phyloP scores from a whole-genome alignment of 345 rosid genomes.

The Luvunga scandens region DNA sequence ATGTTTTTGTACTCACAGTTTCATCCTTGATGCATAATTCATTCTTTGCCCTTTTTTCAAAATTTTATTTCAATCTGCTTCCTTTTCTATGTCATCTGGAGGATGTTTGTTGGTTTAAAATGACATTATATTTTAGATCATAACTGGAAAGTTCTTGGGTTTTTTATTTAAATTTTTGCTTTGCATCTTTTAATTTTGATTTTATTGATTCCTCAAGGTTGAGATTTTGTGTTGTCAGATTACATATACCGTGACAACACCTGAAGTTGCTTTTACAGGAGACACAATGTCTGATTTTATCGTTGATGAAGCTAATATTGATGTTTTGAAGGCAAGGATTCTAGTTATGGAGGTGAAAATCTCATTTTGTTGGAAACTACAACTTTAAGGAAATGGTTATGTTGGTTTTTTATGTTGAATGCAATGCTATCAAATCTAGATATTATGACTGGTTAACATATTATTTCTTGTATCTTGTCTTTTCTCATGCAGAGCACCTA shows the following conservation, averaged over 20 bases:
- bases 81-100: not conserved
- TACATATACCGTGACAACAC: constrained; percentile 53
- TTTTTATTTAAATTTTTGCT: not conserved
- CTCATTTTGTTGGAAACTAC: not conserved
- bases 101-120: not conserved
- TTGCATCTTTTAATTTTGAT: not conserved
- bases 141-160: not conserved
- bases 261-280: constrained; percentile 96
- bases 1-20: not conserved
- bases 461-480: not conserved
- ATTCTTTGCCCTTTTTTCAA: no score
- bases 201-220: constrained; percentile 13
- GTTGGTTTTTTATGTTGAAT: not conserved
- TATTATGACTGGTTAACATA: not conserved
- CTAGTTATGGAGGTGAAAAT: constrained; percentile 81
- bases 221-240: constrained; percentile 52
- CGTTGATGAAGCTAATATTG: constrained; percentile 52
- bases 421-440: not conserved
- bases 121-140: not conserved
- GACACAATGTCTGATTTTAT: constrained; percentile 85
- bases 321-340: constrained; percentile 77
- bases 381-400: not conserved
- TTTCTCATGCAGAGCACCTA: constrained; percentile 66
- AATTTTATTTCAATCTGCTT: not conserved
- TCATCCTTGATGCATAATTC: not conserved